A percentile compares a stretch with the other conserved stretches of the same genome.
Conservation (phyloP, 331 rosid species). For the Malus hybrid region DNA sequence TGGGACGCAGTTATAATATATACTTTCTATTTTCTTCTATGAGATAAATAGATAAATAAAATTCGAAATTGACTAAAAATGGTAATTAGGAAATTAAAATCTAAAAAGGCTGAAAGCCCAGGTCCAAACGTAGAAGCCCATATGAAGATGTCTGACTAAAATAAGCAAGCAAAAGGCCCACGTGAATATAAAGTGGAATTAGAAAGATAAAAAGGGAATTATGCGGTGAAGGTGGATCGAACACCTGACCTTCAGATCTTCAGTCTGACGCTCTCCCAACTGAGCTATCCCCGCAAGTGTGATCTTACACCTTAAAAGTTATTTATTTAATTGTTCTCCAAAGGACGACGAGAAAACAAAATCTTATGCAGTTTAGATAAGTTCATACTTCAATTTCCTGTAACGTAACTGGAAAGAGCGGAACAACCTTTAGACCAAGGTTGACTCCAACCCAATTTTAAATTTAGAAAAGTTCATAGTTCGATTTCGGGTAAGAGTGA, state of each 20-base stretch:
- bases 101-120: background rate
- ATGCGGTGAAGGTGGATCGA: constrained; percentile 91
- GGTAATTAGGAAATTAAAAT: background rate
- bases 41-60: too few relatives aligned
- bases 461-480: background rate
- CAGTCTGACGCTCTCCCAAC: constrained; percentile 57
- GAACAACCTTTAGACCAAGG: too few relatives aligned
- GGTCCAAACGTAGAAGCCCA: background rate
- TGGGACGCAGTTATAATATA: too few relatives aligned
- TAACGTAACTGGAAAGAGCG: too few relatives aligned
- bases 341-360: background rate
- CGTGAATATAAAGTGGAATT: background rate
- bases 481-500: accelerated
- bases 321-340: too few relatives aligned
- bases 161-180: background rate
- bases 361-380: background rate
- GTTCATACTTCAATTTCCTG: too few relatives aligned
- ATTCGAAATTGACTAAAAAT: background rate
- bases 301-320: too few relatives aligned
- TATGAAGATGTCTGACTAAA: background rate
- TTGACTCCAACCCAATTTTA: too few relatives aligned
- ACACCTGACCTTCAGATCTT: constrained; percentile 73
- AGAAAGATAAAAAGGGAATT: too few relatives aligned
- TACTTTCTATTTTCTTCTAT: too few relatives aligned
- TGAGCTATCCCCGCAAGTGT: constrained; percentile 57